These are phyloP conservation scores for Monsonia emarginata DNA, from an alignment of 441 rosid species.

Conservation along the genomic window DNA sequence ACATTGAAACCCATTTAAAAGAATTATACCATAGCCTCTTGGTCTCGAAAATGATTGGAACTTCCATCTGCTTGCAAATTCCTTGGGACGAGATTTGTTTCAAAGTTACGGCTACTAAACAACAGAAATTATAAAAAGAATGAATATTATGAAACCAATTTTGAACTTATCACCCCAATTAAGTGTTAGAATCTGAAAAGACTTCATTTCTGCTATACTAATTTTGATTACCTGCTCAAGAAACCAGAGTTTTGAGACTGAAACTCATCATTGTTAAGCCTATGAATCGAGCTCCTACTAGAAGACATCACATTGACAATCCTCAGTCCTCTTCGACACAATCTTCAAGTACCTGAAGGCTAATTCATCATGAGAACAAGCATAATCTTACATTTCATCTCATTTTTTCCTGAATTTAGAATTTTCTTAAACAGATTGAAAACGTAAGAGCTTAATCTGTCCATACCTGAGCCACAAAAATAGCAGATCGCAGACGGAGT, in stretches of 20 bases:
- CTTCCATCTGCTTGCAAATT: constrained; percentile 33
- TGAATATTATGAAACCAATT: too few relatives aligned
- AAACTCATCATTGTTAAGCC: constrained; percentile 23
- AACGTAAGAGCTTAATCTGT: background rate
- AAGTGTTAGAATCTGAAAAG: too few relatives aligned
- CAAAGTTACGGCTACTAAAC: constrained; percentile 29
- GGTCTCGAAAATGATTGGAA: constrained; percentile 37
- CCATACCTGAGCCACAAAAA: background rate
- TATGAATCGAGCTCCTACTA: constrained; percentile 26
- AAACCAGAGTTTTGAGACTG: constrained; percentile 31
- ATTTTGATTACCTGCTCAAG: constrained; percentile 31
- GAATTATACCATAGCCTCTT: constrained; percentile 55
- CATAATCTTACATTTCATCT: constrained; percentile 21
- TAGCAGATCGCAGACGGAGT: too few relatives aligned
- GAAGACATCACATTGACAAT: constrained; percentile 36
- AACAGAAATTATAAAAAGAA: constrained; percentile 10
- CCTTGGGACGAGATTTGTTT: constrained; percentile 28
- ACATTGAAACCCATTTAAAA: constrained; percentile 6
- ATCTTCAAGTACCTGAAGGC: constrained; percentile 11
- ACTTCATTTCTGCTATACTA: background rate
- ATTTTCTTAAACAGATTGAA: background rate
- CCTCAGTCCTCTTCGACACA: constrained; percentile 21
- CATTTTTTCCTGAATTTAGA: constrained; percentile 7
- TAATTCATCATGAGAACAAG: constrained; percentile 19
- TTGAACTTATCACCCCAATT: too few relatives aligned